phyloP scores from a whole-genome alignment of 352 stramenopile species.

The Pythium folliculosum region DNA sequence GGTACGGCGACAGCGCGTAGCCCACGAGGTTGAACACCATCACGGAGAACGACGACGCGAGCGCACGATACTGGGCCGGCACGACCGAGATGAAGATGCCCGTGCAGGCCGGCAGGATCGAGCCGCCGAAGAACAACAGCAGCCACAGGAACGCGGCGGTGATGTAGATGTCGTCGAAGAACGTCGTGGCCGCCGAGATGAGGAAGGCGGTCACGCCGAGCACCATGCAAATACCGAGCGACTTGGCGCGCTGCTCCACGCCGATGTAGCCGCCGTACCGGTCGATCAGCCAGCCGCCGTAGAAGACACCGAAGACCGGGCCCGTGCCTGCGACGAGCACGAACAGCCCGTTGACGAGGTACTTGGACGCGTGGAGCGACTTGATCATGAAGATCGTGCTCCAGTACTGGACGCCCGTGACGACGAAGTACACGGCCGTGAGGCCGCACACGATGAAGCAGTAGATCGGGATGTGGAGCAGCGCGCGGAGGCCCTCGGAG shows the following conservation, averaged over 20 bases:
- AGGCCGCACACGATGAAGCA: constrained; percentile 76
- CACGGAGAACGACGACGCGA: constrained; percentile 79
- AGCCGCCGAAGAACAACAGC: constrained; percentile 81
- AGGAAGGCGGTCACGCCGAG: constrained; percentile 67
- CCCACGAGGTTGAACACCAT: constrained; percentile 87
- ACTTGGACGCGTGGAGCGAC: constrained; percentile 80
- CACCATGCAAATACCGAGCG: constrained; percentile 77
- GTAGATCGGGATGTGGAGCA: constrained; percentile 75
- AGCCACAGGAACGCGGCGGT: constrained; percentile 77
- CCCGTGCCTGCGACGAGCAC: constrained; percentile 80
- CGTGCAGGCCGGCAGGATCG: constrained; percentile 78
- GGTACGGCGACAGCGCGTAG: constrained; percentile 76
- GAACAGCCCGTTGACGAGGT: constrained; percentile 81
- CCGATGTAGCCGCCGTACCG: constrained; percentile 78
- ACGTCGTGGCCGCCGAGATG: constrained; percentile 72
- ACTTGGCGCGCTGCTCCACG: constrained; percentile 69
- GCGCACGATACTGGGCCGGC: constrained; percentile 66
- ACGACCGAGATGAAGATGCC: constrained; percentile 87
- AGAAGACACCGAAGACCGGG: constrained; percentile 82
- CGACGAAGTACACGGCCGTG: constrained; percentile 85
- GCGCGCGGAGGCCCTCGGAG: constrained; percentile 56
- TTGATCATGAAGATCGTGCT: constrained; percentile 90
- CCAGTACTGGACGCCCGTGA: constrained; percentile 87
- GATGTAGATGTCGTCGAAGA: constrained; percentile 78
- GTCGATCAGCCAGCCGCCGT: constrained; percentile 79